Evolutionary conservation across 2,329 filamentous ascomycete species (phyloP).

Genomic region (Pyricularia sp.): DNA sequence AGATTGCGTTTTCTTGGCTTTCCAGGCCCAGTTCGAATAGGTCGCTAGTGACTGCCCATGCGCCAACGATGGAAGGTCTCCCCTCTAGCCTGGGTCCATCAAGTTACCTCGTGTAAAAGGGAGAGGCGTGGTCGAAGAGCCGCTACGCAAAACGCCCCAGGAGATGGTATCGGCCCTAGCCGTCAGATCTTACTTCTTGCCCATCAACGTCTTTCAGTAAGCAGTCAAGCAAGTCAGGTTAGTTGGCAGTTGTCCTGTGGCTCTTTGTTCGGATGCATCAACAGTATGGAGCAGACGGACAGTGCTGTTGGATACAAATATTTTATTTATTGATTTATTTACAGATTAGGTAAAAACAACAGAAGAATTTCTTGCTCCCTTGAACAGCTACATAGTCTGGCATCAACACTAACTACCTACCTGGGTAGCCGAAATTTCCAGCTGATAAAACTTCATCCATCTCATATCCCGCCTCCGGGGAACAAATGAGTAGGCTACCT

Average conservation of each 20-base stretch:
- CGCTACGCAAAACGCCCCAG: not conserved
- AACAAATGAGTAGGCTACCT: not conserved
- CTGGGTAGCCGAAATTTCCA: too few relatives aligned
- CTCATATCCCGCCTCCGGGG: not conserved
- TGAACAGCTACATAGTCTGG: too few relatives aligned
- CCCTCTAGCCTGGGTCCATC: not conserved
- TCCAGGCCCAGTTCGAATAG: not conserved
- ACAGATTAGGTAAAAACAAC: not conserved
- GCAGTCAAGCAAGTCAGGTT: not conserved
- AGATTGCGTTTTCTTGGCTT: not conserved
- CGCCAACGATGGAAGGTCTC: not conserved
- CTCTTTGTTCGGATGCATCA: not conserved
- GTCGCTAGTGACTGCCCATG: not conserved
- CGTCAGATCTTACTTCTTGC: not conserved
- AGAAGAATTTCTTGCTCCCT: not conserved
- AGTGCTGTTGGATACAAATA: not conserved
- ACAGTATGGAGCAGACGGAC: not conserved
- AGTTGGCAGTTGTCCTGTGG: not conserved
- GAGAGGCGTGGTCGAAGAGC: not conserved
- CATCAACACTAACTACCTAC: too few relatives aligned
- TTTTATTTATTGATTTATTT: too few relatives aligned
- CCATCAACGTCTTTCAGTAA: not conserved
- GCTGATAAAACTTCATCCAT: not conserved
- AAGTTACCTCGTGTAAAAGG: not conserved
- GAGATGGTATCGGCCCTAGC: not conserved